These are phyloP conservation scores for Pseudogymnoascus sp. DNA, from an alignment of 2,329 filamentous ascomycete genomes.

Conservation along the genomic window DNA sequence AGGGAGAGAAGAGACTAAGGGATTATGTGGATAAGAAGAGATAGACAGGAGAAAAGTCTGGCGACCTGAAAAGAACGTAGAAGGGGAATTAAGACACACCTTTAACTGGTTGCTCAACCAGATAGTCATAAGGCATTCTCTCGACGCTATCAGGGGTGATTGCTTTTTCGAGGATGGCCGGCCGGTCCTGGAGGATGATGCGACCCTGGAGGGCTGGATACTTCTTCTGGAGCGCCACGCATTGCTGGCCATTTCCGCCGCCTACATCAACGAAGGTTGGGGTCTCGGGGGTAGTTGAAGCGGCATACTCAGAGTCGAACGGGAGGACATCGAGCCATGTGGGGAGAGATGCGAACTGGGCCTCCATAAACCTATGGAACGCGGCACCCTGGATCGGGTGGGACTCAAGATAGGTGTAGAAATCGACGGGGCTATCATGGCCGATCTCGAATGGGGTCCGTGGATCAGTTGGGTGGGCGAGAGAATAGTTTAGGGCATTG, in stretches of 20 bases:
- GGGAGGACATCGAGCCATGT: slow-evolving; percentile 19
- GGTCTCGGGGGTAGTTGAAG: background rate
- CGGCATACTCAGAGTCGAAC: slow-evolving; percentile 19
- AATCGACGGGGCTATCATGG: background rate
- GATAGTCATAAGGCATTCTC: slow-evolving; percentile 21
- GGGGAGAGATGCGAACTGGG: slow-evolving; percentile 20
- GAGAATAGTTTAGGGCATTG: slow-evolving; percentile 8
- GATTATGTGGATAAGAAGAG: background rate
- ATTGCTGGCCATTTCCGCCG: slow-evolving; percentile 12
- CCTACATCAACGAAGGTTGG: background rate
- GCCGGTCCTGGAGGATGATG: slow-evolving; percentile 21
- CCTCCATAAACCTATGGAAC: slow-evolving; percentile 26
- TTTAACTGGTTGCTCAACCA: slow-evolving; percentile 21
- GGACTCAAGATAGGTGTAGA: slow-evolving; percentile 12
- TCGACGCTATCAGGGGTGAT: slow-evolving; percentile 19
- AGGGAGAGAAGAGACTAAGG: background rate
- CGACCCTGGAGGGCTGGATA: slow-evolving; percentile 9
- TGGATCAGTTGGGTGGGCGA: background rate
- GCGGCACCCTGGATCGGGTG: slow-evolving; percentile 17
- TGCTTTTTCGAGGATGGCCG: slow-evolving; percentile 19
- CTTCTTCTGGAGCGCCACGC: background rate
- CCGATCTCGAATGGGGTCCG: slow-evolving; percentile 12
- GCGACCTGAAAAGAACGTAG: background rate
- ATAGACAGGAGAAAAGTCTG: background rate
- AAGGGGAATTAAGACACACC: slow-evolving; percentile 13